Evolutionary conservation across 208 protist species (phyloP).

Genomic region (Lotmaria passim): DNA sequence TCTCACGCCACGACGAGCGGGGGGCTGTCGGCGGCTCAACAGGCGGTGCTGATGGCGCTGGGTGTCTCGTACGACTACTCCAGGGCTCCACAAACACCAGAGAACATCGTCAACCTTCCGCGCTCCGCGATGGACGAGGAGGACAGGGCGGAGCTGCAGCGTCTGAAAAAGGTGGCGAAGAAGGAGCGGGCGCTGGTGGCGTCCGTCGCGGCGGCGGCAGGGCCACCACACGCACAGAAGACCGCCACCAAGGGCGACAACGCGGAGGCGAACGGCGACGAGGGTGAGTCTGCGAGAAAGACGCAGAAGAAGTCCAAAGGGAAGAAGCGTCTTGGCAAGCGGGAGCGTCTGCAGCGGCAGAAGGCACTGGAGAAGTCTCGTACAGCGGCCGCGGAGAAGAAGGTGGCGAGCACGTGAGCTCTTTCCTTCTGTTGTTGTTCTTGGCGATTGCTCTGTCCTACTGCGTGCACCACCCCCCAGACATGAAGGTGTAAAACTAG

Average conservation of each 20-base stretch:
- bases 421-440: background rate
- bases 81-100: slow-evolving; percentile 15
- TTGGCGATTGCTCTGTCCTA: background rate
- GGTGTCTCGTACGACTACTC: slow-evolving; percentile 66
- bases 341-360: slow-evolving; percentile 26
- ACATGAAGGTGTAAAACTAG: too few species aligned
- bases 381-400: background rate
- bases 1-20: too few species aligned
- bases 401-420: background rate
- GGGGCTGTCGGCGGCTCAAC: slow-evolving; percentile 22
- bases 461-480: too few species aligned
- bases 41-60: slow-evolving; percentile 43
- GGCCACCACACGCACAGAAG: too few species aligned
- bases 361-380: slow-evolving; percentile 16
- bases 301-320: slow-evolving; percentile 17
- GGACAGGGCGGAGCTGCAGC: slow-evolving; percentile 41
- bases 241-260: background rate
- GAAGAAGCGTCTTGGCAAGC: slow-evolving; percentile 37
- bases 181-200: slow-evolving; percentile 47
- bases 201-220: background rate
- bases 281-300: background rate
- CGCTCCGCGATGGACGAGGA: slow-evolving; percentile 44
- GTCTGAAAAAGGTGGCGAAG: slow-evolving; percentile 39
- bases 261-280: background rate
- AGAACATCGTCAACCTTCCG: slow-evolving; percentile 28